phyloP scores from a whole-genome alignment of 169 alveolate species.

The Plasmodium gonderi region DNA sequence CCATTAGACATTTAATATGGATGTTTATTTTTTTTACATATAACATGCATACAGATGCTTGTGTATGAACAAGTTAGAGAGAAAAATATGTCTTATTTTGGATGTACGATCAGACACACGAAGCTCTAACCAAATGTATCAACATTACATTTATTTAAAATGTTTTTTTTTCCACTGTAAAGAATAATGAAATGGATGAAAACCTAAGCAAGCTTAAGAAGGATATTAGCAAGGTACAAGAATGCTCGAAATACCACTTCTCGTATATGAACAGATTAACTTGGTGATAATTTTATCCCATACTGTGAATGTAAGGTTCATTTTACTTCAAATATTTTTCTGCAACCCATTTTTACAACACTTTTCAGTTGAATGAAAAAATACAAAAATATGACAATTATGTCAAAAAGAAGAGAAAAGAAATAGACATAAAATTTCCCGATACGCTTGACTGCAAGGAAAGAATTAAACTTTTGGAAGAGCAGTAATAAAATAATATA shows the following conservation, averaged over 20 bases:
- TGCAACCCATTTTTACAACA: not conserved
- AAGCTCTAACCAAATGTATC: not conserved
- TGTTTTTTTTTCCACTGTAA: not conserved
- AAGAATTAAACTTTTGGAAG: slow-evolving; percentile 60
- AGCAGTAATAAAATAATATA: slow-evolving; percentile 7
- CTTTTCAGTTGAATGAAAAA: slow-evolving; percentile 33
- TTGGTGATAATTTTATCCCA: not conserved
- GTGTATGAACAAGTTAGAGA: no score
- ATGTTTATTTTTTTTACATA: not conserved
- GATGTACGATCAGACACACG: not conserved
- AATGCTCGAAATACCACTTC: not conserved
- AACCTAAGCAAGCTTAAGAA: slow-evolving; percentile 36
- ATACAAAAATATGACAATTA: slow-evolving; percentile 61
- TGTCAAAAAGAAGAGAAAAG: slow-evolving; percentile 64
- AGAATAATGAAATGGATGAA: slow-evolving; percentile 73
- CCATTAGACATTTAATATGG: not conserved
- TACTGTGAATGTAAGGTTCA: not conserved
- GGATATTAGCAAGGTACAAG: slow-evolving; percentile 58
- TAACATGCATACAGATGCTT: no score
- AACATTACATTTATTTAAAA: not conserved
- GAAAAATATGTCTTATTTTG: not conserved
- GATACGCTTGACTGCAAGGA: slow-evolving; percentile 61
- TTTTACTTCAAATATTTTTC: not conserved
- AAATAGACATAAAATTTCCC: slow-evolving; percentile 65
- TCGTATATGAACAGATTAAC: not conserved